A percentile compares a stretch with the other conserved stretches of the same genome.
These are phyloP conservation scores for Calycina herbarum DNA, from an alignment of 2,329 filamentous ascomycete species.

Conservation along the genomic window DNA sequence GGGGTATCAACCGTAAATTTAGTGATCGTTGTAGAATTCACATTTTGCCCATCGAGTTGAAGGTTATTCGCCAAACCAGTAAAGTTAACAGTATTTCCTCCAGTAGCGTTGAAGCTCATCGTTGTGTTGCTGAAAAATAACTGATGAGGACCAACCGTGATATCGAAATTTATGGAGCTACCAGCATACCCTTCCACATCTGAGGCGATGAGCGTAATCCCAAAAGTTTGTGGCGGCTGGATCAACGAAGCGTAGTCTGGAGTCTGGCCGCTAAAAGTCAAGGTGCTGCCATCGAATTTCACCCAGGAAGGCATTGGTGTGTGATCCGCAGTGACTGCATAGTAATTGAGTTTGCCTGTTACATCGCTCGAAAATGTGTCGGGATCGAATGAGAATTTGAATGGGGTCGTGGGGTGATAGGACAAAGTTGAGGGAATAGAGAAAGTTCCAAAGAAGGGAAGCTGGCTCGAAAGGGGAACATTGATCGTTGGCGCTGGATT, in stretches of 20 bases:
- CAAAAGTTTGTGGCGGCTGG: slow-evolving; percentile 70
- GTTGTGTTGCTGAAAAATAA: slow-evolving; percentile 61
- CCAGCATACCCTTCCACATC: slow-evolving; percentile 78
- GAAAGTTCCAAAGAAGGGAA: slow-evolving; percentile 57
- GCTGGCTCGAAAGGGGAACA: slow-evolving; percentile 58
- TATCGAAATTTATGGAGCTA: slow-evolving; percentile 63
- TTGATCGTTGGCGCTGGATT: slow-evolving; percentile 53
- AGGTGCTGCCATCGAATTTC: slow-evolving; percentile 61
- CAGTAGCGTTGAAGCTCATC: slow-evolving; percentile 58
- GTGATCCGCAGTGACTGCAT: slow-evolving; percentile 73
- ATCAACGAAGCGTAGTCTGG: slow-evolving; percentile 63
- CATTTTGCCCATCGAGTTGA: slow-evolving; percentile 55
- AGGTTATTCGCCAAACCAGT: slow-evolving; percentile 52
- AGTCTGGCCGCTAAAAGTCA: slow-evolving; percentile 71
- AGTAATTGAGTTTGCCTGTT: slow-evolving; percentile 61
- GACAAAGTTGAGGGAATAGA: slow-evolving; percentile 61
- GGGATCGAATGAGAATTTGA: slow-evolving; percentile 53
- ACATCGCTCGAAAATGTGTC: slow-evolving; percentile 62
- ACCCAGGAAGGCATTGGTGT: slow-evolving; percentile 88
- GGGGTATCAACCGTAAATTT: slow-evolving; percentile 58
- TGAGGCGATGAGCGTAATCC: slow-evolving; percentile 72
- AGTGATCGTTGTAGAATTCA: slow-evolving; percentile 51
- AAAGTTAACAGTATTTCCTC: slow-evolving; percentile 53
- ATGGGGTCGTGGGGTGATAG: slow-evolving; percentile 52
- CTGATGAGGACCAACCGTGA: slow-evolving; percentile 70